Evolutionary conservation across 495 filamentous ascomycete species (phyloP).

Genomic region (Aspergillus avenaceus): DNA sequence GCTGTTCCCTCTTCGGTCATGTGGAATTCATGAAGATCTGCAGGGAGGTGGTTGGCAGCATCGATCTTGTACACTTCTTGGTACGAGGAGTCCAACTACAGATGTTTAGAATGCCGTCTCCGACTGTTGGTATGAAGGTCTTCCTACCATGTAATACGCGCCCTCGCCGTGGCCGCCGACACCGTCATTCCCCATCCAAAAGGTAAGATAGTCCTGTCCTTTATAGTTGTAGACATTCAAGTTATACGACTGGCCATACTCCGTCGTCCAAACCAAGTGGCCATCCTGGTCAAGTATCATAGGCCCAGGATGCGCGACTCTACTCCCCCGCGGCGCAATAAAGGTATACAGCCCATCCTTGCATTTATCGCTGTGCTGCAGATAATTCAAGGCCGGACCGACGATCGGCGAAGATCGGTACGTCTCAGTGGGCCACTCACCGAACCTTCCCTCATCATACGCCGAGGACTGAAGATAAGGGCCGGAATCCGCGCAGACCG

Average conservation of each 20-base stretch:
- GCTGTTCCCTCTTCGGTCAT: constrained; percentile 47
- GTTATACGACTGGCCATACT: constrained; percentile 35
- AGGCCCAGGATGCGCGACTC: constrained; percentile 31
- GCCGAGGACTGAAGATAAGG: constrained; percentile 8
- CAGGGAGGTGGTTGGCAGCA: constrained; percentile 26
- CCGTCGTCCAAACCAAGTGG: constrained; percentile 39
- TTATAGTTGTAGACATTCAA: constrained; percentile 37
- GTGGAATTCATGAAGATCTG: constrained; percentile 44
- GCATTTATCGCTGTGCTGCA: constrained; percentile 25
- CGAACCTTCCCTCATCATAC: constrained; percentile 33
- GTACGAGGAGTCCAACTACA: constrained; percentile 46
- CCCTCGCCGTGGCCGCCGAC: constrained; percentile 47
- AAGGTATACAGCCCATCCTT: constrained; percentile 37
- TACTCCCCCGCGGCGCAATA: constrained; percentile 37
- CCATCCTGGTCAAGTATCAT: constrained; percentile 44
- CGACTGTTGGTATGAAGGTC: too few relatives aligned
- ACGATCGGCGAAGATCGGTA: constrained; percentile 33
- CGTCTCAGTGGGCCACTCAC: constrained; percentile 33
- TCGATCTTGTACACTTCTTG: constrained; percentile 38
- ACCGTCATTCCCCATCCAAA: constrained; percentile 47
- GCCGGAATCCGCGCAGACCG: constrained; percentile 4
- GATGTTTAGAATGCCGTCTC: neutral
- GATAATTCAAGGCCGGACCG: constrained; percentile 37
- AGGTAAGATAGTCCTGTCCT: constrained; percentile 43
- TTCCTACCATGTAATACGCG: constrained; percentile 45